Evolutionary conservation across 495 filamentous ascomycete species (phyloP), one percentile per base, ranked within the genome.

Genomic region (Penicillium cataractarum): DNA sequence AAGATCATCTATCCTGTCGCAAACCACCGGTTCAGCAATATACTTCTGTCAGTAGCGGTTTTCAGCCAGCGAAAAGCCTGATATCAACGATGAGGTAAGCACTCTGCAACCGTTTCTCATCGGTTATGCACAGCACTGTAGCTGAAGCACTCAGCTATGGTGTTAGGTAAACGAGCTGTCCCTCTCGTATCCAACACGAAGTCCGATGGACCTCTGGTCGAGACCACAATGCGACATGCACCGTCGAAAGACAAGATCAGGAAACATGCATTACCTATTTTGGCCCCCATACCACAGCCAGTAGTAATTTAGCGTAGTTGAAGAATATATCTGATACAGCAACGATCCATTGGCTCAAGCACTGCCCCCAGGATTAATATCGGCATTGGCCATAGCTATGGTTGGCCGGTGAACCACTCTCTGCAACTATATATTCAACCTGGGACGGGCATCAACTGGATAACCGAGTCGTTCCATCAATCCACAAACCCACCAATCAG

Each of bases 311-410:
- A 6, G 9, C 13, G 22, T 48, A 52, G 29, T 15, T 52, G 4
- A 32, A 21, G 39, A 53, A 53, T 35, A 35, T 50, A 50, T 33
- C n/a, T 58, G 44, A 58, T 39, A 58, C 57, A 9, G 32, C 19
- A 17, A 27, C 19, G 19, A 37, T 58, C 27, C 29, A 51, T 49
- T 50, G 31, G 57, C 42, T 39, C 22, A 24, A n/a, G 29, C 57
- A 46, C 32, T 8, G 42, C 21, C 42, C 39, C 29, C 22, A 31
- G 31, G 35, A 26, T 15, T 6, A 32, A 33, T 33, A 54, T 15
- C 24, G 48, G 8, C 5, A 4, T n/a, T 33, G 13, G 57, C 27
- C 21, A 39, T 19, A 33, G 42, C 46, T 5, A 15, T 50, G 57
- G 44, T 50, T 58, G 57, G 57, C 44, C 19, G 31, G 44, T 26